Base-by-base conservation (phyloP, 163 green algal genomes). In the Scenedesmus sp. region DNA sequence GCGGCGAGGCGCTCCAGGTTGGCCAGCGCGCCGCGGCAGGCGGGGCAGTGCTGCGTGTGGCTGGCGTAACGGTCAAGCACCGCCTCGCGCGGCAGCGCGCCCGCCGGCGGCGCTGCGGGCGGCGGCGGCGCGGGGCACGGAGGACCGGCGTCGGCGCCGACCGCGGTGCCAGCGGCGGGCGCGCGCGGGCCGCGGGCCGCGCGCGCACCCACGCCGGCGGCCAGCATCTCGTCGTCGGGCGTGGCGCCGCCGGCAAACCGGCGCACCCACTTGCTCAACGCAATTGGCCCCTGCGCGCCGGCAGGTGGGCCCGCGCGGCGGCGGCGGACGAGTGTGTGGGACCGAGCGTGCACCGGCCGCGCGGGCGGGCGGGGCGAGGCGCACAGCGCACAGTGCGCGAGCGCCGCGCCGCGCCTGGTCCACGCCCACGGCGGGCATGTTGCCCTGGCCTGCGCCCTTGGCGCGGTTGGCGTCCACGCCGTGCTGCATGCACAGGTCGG, bases 401-500 rank as follows among this genome's bases (percentile, higher is more conserved):
- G 63, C 11, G 66, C 66, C 17, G 63, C 63, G n/a, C 48, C 48
- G 15, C 66, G 48, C 50, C 50, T n/a, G 50, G 45, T 75, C 66
- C 31, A 75, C 34, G 15, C 66, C 66, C n/a, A 75, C 28, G 26
- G 66, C 66, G 28, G 66, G 66, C 64, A 74, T 74, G 64, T 74
- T 62, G 45, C 64, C 64, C 29, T 64, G 57, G 1, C 28, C 24
- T 18, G 28, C 24, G 17, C 24, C 13, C 39, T 72, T 31, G 15
- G 36, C 29, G 39, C 34, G 63, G 66, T 75, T 75, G 20, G 63
- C 50, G 26, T 50, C 50, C 9, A 75, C 18, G 28, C 66, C 66
- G 44, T 75, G 66, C 50, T 75, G 66, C 66, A 75, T 75, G 14
- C 48, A 29, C 33, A 75, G 28, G 54, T 75, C 66, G 63, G 66